Percentiles rank a stretch among this genome's conserved stretches.
phyloP scores from a whole-genome alignment of 225 moss, liverwort and hornwort species.

The Sphagnum tenellum region DNA sequence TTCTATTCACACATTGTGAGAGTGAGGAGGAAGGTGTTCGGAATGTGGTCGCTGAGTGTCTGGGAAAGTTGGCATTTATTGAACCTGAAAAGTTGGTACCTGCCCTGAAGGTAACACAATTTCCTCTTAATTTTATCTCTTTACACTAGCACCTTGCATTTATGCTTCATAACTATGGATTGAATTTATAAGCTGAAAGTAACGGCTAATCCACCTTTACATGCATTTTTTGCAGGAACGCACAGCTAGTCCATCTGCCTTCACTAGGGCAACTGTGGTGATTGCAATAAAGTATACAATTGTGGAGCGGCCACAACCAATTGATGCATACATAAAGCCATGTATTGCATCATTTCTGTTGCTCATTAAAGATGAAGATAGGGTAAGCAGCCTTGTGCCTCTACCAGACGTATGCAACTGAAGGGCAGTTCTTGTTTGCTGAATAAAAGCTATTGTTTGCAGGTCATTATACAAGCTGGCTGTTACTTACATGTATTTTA shows the following conservation, averaged over 20 bases:
- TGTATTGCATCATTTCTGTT: slow-evolving; percentile 92
- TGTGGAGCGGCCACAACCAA: slow-evolving; percentile 93
- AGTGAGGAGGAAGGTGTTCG: slow-evolving; percentile 99
- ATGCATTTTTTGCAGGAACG: slow-evolving; percentile 60
- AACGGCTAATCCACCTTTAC: neutral
- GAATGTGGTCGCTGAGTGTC: slow-evolving; percentile 99
- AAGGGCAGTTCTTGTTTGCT: no score
- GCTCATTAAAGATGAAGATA: slow-evolving; percentile 94
- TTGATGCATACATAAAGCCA: slow-evolving; percentile 92
- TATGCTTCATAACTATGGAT: no score
- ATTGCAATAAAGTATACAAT: slow-evolving; percentile 99
- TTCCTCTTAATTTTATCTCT: neutral
- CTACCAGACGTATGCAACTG: no score
- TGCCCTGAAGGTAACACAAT: slow-evolving; percentile 66
- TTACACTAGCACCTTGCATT: no score
- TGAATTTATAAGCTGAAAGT: no score
- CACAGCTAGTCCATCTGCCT: slow-evolving; percentile 77
- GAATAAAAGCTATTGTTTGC: no score
- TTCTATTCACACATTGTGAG: slow-evolving; percentile 97
- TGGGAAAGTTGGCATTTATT: slow-evolving; percentile 95
- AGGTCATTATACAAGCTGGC: no score
- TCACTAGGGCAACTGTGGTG: slow-evolving; percentile 93
- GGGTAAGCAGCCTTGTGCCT: slow-evolving; percentile 32
- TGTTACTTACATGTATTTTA: no score
- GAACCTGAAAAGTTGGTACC: slow-evolving; percentile 96